phyloP scores from a whole-genome alignment of 192 early-diverging fungal species.

The Fimicolochytrium jonesii region DNA sequence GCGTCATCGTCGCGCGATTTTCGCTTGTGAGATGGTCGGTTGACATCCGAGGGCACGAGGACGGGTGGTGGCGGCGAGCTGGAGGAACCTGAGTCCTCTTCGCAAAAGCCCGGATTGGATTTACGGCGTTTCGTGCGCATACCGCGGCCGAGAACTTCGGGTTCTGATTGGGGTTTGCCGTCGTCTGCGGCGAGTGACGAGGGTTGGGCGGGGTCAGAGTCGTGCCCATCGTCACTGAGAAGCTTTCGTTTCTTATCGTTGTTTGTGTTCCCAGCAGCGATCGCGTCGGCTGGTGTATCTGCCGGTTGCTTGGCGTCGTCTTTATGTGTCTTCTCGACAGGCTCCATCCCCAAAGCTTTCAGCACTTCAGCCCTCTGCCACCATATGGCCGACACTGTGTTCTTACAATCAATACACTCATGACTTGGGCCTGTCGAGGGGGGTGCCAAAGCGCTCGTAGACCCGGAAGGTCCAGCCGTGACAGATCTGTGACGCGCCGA shows the following conservation, averaged over 20 bases:
- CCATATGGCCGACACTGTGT: slow-evolving; percentile 14
- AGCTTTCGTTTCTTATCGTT: neutral
- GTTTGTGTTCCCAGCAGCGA: neutral
- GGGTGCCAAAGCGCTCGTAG: neutral
- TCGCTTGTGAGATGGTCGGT: neutral
- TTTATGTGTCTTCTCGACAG: neutral
- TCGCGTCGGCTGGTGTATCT: neutral
- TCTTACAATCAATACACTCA: slow-evolving; percentile 6
- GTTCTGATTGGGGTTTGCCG: neutral
- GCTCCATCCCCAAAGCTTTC: neutral
- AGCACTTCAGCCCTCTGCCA: slow-evolving; percentile 9
- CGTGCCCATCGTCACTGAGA: neutral
- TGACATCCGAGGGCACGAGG: neutral
- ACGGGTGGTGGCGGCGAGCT: neutral
- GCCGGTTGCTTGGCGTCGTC: neutral
- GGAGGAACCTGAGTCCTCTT: neutral
- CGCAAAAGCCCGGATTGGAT: neutral
- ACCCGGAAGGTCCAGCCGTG: too few relatives aligned
- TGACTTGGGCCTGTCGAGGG: neutral
- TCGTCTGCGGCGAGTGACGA: neutral
- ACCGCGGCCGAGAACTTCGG: neutral
- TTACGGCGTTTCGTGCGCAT: slow-evolving; percentile 10
- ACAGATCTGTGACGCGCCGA: too few relatives aligned
- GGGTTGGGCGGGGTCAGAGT: neutral
- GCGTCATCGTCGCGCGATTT: neutral